phyloP scores from a whole-genome alignment of 2,329 filamentous ascomycete species.

The Colletotrichum viniferum region DNA sequence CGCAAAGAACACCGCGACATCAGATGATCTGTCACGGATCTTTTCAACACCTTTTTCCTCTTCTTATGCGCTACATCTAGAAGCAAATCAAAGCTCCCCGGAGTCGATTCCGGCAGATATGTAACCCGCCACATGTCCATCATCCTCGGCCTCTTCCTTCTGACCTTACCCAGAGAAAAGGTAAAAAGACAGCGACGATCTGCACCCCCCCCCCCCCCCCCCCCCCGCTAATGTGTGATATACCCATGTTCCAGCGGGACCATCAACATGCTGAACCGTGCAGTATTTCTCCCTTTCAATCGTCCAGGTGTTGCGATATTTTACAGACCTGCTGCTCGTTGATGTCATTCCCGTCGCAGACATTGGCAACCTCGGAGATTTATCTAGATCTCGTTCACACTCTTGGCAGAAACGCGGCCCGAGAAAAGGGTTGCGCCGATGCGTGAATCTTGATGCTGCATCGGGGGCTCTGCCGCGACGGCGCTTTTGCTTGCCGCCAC shows the following conservation, averaged over 20 bases:
- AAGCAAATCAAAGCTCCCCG: neutral
- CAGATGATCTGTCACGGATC: constrained; percentile 3
- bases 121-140: neutral
- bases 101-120: neutral
- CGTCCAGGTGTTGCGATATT: neutral
- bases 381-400: neutral
- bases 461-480: neutral
- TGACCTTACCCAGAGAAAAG: neutral
- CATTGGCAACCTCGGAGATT: neutral
- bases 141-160: neutral
- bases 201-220: no score
- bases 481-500: neutral
- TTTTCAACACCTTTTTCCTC: neutral
- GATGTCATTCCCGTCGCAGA: neutral
- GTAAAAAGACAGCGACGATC: neutral
- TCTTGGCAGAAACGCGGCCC: neutral
- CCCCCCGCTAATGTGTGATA: neutral
- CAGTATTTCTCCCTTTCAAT: neutral
- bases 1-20: neutral
- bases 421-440: neutral
- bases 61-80: neutral
- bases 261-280: neutral
- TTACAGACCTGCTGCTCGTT: neutral
- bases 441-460: neutral
- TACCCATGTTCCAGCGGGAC: neutral